Evolutionary conservation across 2,329 filamentous ascomycete genomes (phyloP).

Genomic region (Diaporthe nobilis): DNA sequence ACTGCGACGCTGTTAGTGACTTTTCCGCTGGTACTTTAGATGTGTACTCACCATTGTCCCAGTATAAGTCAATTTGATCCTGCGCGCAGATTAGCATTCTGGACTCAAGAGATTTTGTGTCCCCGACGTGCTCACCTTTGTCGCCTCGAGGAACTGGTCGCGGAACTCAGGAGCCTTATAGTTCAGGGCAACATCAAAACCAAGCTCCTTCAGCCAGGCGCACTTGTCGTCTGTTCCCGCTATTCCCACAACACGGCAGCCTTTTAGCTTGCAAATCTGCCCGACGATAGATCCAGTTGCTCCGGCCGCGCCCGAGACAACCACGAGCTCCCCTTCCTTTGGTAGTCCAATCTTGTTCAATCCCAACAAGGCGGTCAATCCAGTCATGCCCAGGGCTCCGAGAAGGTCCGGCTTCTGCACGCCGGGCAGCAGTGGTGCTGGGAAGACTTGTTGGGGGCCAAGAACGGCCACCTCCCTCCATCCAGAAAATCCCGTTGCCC

Average conservation of each 20-base stretch:
- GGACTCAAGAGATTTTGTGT: constrained; percentile 48
- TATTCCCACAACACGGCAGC: constrained; percentile 67
- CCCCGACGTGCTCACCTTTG: constrained; percentile 47
- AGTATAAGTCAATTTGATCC: constrained; percentile 76
- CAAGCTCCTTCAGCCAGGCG: constrained; percentile 73
- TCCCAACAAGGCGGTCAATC: constrained; percentile 77
- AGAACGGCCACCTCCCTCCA: constrained; percentile 71
- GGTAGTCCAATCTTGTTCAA: constrained; percentile 74
- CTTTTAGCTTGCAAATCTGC: constrained; percentile 77
- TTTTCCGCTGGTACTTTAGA: neutral
- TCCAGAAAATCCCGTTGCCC: constrained; percentile 64
- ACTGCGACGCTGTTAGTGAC: constrained; percentile 54
- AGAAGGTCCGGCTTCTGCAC: constrained; percentile 64
- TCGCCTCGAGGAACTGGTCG: constrained; percentile 71
- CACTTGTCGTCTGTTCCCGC: constrained; percentile 71
- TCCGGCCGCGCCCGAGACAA: constrained; percentile 76
- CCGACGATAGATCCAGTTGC: constrained; percentile 77
- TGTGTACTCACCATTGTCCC: constrained; percentile 68
- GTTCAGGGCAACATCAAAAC: constrained; percentile 77
- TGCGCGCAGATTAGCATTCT: constrained; percentile 46
- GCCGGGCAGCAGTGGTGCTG: constrained; percentile 46
- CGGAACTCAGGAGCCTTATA: constrained; percentile 77
- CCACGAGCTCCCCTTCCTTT: constrained; percentile 74
- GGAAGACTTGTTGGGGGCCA: constrained; percentile 59
- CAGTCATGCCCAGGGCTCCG: constrained; percentile 70